Evolutionary conservation across 257 asterid species (phyloP).

Genomic region (Solanum gandarillasii): DNA sequence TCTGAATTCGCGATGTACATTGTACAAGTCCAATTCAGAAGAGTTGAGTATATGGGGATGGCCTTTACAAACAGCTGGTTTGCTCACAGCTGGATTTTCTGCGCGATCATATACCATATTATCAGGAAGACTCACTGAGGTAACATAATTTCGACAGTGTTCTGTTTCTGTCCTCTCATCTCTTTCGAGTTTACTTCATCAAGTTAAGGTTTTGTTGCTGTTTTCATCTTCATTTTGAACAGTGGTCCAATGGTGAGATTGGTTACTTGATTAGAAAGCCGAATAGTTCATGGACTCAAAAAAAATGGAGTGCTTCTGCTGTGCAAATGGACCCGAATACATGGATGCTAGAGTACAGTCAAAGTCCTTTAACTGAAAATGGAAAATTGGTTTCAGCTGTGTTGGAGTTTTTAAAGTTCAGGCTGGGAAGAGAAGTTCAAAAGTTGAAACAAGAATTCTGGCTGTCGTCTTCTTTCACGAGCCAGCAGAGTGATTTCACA

Average conservation of each 20-base stretch:
- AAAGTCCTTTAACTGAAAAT: constrained; percentile 32
- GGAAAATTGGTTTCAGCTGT: constrained; percentile 35
- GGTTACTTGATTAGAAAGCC: constrained; percentile 18
- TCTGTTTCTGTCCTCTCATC: not conserved
- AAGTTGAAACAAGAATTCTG: constrained; percentile 38
- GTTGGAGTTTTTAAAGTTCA: constrained; percentile 33
- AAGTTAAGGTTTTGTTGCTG: not conserved
- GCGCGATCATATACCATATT: constrained; percentile 45
- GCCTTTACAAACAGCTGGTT: constrained; percentile 81
- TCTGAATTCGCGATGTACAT: constrained; percentile 42
- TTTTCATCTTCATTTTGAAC: not conserved
- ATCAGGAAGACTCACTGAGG: constrained; percentile 74
- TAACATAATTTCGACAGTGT: constrained; percentile 3
- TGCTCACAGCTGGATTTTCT: constrained; percentile 53
- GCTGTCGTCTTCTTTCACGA: constrained; percentile 20
- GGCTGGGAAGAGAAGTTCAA: constrained; percentile 31
- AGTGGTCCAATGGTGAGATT: constrained; percentile 59
- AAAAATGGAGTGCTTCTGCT: constrained; percentile 59
- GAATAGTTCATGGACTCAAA: constrained; percentile 58
- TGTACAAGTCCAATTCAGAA: constrained; percentile 46
- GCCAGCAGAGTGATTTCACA: constrained; percentile 12
- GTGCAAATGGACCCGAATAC: constrained; percentile 74
- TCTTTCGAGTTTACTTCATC: not conserved
- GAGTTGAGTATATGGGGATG: constrained; percentile 92
- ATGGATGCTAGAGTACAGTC: constrained; percentile 74